phyloP scores from a whole-genome alignment of 805 yeast species.

The Naumovozyma dairenensis region DNA sequence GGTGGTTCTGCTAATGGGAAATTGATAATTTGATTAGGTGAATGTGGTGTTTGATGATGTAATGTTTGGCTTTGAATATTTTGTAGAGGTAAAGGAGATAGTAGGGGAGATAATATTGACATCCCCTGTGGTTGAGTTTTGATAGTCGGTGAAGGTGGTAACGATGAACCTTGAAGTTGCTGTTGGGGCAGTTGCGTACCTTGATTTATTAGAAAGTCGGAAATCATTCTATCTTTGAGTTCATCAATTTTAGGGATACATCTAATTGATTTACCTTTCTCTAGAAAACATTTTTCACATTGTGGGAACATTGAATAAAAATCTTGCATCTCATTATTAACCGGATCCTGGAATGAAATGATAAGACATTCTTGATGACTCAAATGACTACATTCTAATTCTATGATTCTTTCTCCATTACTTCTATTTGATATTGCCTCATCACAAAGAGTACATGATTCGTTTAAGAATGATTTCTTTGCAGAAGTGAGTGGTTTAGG shows the following conservation, averaged over 20 bases:
- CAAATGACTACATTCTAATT: slow-evolving; percentile 44
- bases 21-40: not conserved
- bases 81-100: slow-evolving; percentile 3
- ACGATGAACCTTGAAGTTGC: not conserved
- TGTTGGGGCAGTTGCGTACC: not conserved
- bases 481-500: slow-evolving; percentile 3
- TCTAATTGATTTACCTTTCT: slow-evolving; percentile 6
- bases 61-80: slow-evolving; percentile 4
- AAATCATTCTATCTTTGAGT: slow-evolving; percentile 21
- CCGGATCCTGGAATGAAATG: slow-evolving; percentile 28
- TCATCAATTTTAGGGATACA: slow-evolving; percentile 24
- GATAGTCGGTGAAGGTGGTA: slow-evolving; percentile 1
- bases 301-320: slow-evolving; percentile 21
- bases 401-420: slow-evolving; percentile 36
- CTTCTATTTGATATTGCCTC: slow-evolving; percentile 39
- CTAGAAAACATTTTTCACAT: slow-evolving; percentile 17
- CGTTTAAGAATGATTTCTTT: slow-evolving; percentile 22
- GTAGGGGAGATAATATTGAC: not conserved
- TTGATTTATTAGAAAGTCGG: slow-evolving; percentile 15
- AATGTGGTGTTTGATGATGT: slow-evolving; percentile 1
- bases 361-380: slow-evolving; percentile 51
- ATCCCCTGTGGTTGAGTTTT: not conserved
- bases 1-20: slow-evolving; percentile 4
- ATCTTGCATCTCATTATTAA: slow-evolving; percentile 5
- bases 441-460: slow-evolving; percentile 36